Evolutionary conservation across 352 stramenopile species (phyloP).

Genomic region (Phytophthora gonapodyides): DNA sequence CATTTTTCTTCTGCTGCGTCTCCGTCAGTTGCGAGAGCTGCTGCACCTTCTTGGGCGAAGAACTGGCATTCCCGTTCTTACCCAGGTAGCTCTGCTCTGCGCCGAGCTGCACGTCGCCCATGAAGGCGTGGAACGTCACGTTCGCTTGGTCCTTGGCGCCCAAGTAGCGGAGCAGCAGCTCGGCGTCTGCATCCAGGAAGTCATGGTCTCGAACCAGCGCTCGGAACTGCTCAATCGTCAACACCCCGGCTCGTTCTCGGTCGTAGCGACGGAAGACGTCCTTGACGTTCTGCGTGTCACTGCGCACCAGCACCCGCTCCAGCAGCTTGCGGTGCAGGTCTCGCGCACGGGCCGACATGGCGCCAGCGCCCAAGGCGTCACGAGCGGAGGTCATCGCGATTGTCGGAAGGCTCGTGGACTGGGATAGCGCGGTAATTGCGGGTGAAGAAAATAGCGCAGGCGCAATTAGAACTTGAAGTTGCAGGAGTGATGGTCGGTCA

Average conservation of each 20-base stretch:
- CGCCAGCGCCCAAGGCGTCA: not conserved
- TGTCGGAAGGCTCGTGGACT: not conserved
- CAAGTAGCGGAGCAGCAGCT: conserved; percentile 55
- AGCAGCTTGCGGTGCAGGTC: conserved; percentile 65
- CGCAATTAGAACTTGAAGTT: conserved; percentile 31
- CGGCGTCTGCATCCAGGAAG: conserved; percentile 53
- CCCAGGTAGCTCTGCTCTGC: conserved; percentile 46
- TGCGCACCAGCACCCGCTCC: conserved; percentile 58
- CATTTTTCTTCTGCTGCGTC: conserved; percentile 27
- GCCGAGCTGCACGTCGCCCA: conserved; percentile 42
- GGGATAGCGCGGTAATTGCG: not conserved
- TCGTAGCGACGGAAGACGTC: conserved; percentile 75
- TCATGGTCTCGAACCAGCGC: conserved; percentile 58
- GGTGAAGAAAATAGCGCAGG: conserved; percentile 24
- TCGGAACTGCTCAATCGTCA: conserved; percentile 52
- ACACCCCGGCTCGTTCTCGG: conserved; percentile 45
- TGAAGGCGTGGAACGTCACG: conserved; percentile 64
- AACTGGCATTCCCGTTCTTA: conserved; percentile 17
- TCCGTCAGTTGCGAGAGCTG: conserved; percentile 33
- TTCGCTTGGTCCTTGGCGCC: conserved; percentile 38
- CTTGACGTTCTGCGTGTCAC: conserved; percentile 61
- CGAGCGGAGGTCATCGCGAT: conserved; percentile 20
- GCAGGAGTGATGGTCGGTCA: conserved; percentile 18
- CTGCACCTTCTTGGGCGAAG: conserved; percentile 49
- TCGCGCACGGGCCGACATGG: conserved; percentile 21